A percentile compares a stretch with the other conserved stretches of the same genome.
Evolutionary conservation across 768 basidiomycete species (phyloP).

Genomic region (Lactarius deliciosus): DNA sequence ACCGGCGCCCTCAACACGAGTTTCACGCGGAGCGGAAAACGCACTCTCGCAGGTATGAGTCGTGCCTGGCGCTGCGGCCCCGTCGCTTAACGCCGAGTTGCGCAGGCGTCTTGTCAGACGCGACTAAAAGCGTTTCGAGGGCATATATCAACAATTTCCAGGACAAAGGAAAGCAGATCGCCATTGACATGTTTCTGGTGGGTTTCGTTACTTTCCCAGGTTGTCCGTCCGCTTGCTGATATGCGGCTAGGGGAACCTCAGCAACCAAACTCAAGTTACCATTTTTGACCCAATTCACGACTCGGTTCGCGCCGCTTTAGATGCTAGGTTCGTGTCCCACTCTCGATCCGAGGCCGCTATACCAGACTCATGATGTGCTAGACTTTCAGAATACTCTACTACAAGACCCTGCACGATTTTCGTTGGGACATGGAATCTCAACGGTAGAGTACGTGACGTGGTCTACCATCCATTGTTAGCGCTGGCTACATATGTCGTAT

Average conservation of each 20-base stretch:
- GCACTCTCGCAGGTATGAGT: constrained; percentile 79
- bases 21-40: constrained; percentile 92
- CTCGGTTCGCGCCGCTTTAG: constrained; percentile 69
- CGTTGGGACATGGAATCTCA: constrained; percentile 94
- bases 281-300: constrained; percentile 96
- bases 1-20: constrained; percentile 94
- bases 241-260: constrained; percentile 84
- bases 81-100: neutral
- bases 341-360: neutral
- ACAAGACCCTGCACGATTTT: constrained; percentile 72
- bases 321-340: constrained; percentile 54
- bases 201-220: constrained; percentile 31
- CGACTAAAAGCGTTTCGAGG: constrained; percentile 92
- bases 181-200: constrained; percentile 95
- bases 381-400: constrained; percentile 82
- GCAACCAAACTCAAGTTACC: constrained; percentile 79
- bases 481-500: constrained; percentile 33
- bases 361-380: constrained; percentile 36
- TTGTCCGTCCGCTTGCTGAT: neutral
- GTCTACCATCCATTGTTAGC: constrained; percentile 1
- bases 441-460: constrained; percentile 64
- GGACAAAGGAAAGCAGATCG: constrained; percentile 89
- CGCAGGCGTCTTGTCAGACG: constrained; percentile 86
- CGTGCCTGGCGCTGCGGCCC: neutral
- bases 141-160: constrained; percentile 99